Conservation (phyloP, 768 basidiomycete genomes). For the Phlebiopsis flavidoalba region DNA sequence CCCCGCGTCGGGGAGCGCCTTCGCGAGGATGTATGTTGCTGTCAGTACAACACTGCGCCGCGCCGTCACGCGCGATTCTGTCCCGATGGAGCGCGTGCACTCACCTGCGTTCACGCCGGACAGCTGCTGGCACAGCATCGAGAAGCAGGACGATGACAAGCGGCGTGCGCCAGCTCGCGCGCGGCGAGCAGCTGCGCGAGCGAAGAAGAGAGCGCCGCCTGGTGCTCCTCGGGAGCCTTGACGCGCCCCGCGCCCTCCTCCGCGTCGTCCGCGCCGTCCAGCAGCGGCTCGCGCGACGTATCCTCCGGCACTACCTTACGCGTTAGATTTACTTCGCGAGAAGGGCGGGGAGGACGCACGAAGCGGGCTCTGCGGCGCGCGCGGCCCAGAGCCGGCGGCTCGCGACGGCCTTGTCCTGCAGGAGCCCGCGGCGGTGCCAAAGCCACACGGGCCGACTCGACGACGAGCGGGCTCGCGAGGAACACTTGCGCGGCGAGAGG, state of each 20-base stretch:
- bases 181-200: slow-evolving; percentile 45
- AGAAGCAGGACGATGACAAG: slow-evolving; percentile 61
- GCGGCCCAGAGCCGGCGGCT: slow-evolving; percentile 51
- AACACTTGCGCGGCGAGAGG: slow-evolving; percentile 53
- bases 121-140: slow-evolving; percentile 75
- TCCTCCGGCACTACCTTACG: neutral
- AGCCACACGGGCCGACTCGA: slow-evolving; percentile 77
- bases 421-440: slow-evolving; percentile 38
- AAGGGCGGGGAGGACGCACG: neutral
- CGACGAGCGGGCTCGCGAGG: slow-evolving; percentile 44
- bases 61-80: too few relatives aligned
- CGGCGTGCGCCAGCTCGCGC: slow-evolving; percentile 53
- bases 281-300: slow-evolving; percentile 35
- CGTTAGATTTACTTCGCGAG: neutral
- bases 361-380: slow-evolving; percentile 8
- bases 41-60: slow-evolving; percentile 74
- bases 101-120: slow-evolving; percentile 82
- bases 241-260: slow-evolving; percentile 11
- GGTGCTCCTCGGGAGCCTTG: slow-evolving; percentile 21
- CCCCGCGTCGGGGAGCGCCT: slow-evolving; percentile 71
- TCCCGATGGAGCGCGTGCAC: neutral
- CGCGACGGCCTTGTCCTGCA: slow-evolving; percentile 43
- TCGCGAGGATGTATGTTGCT: slow-evolving; percentile 83
- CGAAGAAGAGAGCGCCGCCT: slow-evolving; percentile 36
- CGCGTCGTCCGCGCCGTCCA: slow-evolving; percentile 27